Conservation (phyloP, 495 filamentous ascomycete species). For the Aspergillus egyptiacus region DNA sequence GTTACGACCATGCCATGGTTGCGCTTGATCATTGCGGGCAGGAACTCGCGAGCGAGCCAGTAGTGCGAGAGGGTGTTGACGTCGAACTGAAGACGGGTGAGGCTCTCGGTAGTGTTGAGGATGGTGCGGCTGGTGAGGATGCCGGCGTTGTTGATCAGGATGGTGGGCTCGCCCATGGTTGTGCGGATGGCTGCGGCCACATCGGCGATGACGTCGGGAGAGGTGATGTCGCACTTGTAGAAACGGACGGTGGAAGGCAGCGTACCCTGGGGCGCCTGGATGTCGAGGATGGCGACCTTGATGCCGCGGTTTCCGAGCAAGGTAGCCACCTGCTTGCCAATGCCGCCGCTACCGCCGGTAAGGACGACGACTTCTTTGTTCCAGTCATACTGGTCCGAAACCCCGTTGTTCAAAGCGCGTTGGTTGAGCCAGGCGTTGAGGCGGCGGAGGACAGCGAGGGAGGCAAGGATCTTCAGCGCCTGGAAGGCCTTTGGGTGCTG, state of each 20-base stretch:
- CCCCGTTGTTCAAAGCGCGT: slow-evolving; percentile 55
- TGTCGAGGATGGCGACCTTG: slow-evolving; percentile 65
- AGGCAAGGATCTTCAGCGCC: slow-evolving; percentile 21
- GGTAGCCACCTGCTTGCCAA: slow-evolving; percentile 56
- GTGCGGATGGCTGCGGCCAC: slow-evolving; percentile 46
- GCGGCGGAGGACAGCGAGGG: slow-evolving; percentile 43
- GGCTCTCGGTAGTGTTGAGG: slow-evolving; percentile 48
- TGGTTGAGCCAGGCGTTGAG: slow-evolving; percentile 47
- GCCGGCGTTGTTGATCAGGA: slow-evolving; percentile 75
- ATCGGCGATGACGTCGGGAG: slow-evolving; percentile 38
- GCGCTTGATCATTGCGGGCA: slow-evolving; percentile 53
- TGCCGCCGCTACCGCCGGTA: slow-evolving; percentile 65
- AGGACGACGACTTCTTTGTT: slow-evolving; percentile 62
- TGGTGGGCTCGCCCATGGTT: slow-evolving; percentile 56
- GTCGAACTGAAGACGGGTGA: slow-evolving; percentile 60
- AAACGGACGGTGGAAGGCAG: slow-evolving; percentile 50
- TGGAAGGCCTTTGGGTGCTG: slow-evolving; percentile 36
- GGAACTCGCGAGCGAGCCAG: slow-evolving; percentile 58
- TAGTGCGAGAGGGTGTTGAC: slow-evolving; percentile 69
- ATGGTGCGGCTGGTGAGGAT: slow-evolving; percentile 56
- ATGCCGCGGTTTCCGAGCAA: slow-evolving; percentile 52
- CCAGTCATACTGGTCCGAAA: slow-evolving; percentile 59
- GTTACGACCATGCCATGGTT: slow-evolving; percentile 76
- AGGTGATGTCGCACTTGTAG: slow-evolving; percentile 62
- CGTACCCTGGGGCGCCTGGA: slow-evolving; percentile 51